These are phyloP conservation scores for Carpinus fangiana DNA, from an alignment of 306 rosid species.

Conservation along the genomic window DNA sequence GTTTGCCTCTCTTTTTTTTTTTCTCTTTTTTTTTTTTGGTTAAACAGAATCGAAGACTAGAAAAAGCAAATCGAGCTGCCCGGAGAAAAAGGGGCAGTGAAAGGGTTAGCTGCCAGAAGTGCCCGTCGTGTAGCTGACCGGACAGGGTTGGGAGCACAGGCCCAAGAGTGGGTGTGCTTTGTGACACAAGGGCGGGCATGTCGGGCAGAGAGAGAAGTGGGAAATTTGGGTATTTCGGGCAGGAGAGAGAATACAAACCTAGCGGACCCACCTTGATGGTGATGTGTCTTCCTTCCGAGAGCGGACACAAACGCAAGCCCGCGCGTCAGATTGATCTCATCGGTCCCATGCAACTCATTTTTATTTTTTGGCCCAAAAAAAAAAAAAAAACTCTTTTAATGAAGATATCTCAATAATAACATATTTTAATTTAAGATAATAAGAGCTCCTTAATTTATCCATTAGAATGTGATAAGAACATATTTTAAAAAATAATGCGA, in stretches of 20 bases:
- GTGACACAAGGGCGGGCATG: conserved; percentile 34
- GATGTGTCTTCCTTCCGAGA: conserved; percentile 46
- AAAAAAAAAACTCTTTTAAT: background rate
- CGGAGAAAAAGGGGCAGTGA: conserved; percentile 39
- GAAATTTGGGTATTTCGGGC: conserved; percentile 37
- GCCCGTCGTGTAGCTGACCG: conserved; percentile 23
- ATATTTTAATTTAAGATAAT: no score
- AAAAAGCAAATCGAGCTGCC: conserved; percentile 40
- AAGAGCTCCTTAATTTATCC: no score
- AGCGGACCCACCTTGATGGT: conserved; percentile 39
- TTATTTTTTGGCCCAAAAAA: background rate
- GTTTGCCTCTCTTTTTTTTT: background rate
- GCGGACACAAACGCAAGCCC: conserved; percentile 31
- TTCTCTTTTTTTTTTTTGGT: background rate
- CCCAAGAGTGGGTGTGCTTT: background rate
- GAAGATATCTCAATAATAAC: no score
- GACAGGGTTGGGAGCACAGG: conserved; percentile 9
- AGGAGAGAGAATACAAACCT: conserved; percentile 36
- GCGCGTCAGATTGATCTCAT: conserved; percentile 54
- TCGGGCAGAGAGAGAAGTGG: conserved; percentile 44
- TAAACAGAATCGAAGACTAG: conserved; percentile 22
- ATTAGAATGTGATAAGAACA: no score
- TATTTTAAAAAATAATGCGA: no score
- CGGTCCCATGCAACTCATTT: conserved; percentile 16
- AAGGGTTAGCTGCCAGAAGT: conserved; percentile 33